phyloP scores from a whole-genome alignment of 176 grass and related monocot species.

The Carex myosuroides region DNA sequence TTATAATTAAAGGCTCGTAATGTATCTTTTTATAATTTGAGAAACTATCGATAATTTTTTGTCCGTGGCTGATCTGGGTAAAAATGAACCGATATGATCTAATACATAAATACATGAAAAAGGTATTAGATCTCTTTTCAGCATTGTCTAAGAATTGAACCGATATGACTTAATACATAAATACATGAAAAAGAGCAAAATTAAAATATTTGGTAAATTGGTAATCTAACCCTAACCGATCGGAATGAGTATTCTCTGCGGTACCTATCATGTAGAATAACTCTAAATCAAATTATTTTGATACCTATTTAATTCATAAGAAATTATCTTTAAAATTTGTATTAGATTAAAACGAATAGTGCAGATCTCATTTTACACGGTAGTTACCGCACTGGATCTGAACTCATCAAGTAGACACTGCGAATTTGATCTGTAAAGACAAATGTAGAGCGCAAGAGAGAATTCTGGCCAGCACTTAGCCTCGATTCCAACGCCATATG shows the following conservation, averaged over 20 bases:
- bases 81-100: background rate
- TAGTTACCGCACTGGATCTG: no score
- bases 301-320: no score
- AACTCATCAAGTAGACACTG: background rate
- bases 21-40: no score
- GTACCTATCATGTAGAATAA: no score
- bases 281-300: no score
- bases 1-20: no score
- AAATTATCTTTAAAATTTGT: no score
- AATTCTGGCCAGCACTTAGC: background rate
- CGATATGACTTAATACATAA: background rate
- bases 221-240: no score
- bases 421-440: constrained; percentile 9
- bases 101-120: background rate
- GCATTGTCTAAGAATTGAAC: background rate
- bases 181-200: background rate
- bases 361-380: no score
- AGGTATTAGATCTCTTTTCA: background rate
- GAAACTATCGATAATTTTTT: no score
- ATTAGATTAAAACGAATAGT: no score
- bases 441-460: background rate
- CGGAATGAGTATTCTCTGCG: no score
- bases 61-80: background rate
- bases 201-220: background rate
- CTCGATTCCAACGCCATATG: background rate